Evolutionary conservation across 176 grass and related monocot genomes (phyloP).

Genomic region (Juncus inflexus): DNA sequence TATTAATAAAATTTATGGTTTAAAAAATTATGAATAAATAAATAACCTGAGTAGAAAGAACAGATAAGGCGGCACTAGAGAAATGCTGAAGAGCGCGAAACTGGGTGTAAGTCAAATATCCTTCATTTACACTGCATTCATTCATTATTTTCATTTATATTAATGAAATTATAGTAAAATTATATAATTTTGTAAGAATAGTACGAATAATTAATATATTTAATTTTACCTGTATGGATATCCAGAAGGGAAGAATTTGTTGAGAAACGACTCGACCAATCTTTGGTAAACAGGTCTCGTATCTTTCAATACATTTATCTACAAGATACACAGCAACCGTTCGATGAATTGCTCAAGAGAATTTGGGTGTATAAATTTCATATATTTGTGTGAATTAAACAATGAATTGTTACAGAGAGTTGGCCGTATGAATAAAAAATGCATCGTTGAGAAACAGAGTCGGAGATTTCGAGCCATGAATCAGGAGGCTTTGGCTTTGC

Average conservation of each 20-base stretch:
- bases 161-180: background rate
- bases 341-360: slow-evolving; percentile 11
- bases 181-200: background rate
- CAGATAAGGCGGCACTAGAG: slow-evolving; percentile 86
- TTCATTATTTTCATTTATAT: slow-evolving; percentile 5
- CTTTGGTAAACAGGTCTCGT: slow-evolving; percentile 59
- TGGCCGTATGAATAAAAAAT: slow-evolving; percentile 43
- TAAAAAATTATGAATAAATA: background rate
- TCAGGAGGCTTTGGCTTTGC: slow-evolving; percentile 22
- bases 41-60: slow-evolving; percentile 83
- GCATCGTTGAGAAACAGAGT: slow-evolving; percentile 70
- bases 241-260: slow-evolving; percentile 92
- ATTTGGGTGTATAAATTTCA: background rate
- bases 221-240: slow-evolving; percentile 75
- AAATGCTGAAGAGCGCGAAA: slow-evolving; percentile 89
- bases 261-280: slow-evolving; percentile 78
- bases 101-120: slow-evolving; percentile 83
- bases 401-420: slow-evolving; percentile 39
- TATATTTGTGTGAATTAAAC: background rate
- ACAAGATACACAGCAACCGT: slow-evolving; percentile 20
- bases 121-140: slow-evolving; percentile 76
- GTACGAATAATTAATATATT: slow-evolving; percentile 9
- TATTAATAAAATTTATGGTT: background rate
- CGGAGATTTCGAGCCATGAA: slow-evolving; percentile 81
- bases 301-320: slow-evolving; percentile 80